Evolutionary conservation across 2,329 filamentous ascomycete genomes (phyloP).

Genomic region (Penicillium griseofulvum): DNA sequence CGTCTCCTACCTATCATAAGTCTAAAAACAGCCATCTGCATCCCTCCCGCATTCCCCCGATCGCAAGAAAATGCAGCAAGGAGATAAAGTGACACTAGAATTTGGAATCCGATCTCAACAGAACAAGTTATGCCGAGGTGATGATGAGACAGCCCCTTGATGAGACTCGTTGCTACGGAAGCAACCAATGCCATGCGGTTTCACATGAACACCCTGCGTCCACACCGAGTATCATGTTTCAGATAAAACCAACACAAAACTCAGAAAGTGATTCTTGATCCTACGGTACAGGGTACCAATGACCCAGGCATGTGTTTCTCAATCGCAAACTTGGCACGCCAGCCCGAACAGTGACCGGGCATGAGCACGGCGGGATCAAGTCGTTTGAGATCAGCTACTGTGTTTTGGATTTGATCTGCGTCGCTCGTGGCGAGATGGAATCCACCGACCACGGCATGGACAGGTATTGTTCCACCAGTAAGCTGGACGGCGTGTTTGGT

Average conservation of each 20-base stretch:
- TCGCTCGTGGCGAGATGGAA: slow-evolving; percentile 54
- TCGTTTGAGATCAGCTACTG: slow-evolving; percentile 49
- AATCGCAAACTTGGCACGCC: slow-evolving; percentile 55
- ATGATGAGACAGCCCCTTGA: slow-evolving; percentile 11
- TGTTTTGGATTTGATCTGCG: slow-evolving; percentile 44
- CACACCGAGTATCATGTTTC: slow-evolving; percentile 5
- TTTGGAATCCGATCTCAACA: slow-evolving; percentile 1
- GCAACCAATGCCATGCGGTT: slow-evolving; percentile 15
- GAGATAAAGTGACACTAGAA: slow-evolving; percentile 7
- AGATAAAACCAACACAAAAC: not conserved
- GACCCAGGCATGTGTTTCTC: slow-evolving; percentile 52
- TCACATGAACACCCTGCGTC: slow-evolving; percentile 7
- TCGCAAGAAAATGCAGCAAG: slow-evolving; percentile 20
- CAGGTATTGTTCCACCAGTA: slow-evolving; percentile 34
- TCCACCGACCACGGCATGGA: slow-evolving; percentile 54
- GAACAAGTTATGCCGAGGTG: slow-evolving; percentile 13
- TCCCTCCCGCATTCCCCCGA: slow-evolving; percentile 11
- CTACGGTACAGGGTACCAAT: slow-evolving; percentile 52
- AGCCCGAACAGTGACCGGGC: slow-evolving; percentile 57
- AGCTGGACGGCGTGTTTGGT: slow-evolving; percentile 47
- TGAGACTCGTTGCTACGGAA: slow-evolving; percentile 10
- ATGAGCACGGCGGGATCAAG: slow-evolving; percentile 51
- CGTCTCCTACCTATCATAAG: not conserved
- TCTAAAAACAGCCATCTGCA: not conserved
- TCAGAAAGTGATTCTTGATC: slow-evolving; percentile 43